Conservation (phyloP, 768 basidiomycete genomes). For the Tubosaeta sp. region DNA sequence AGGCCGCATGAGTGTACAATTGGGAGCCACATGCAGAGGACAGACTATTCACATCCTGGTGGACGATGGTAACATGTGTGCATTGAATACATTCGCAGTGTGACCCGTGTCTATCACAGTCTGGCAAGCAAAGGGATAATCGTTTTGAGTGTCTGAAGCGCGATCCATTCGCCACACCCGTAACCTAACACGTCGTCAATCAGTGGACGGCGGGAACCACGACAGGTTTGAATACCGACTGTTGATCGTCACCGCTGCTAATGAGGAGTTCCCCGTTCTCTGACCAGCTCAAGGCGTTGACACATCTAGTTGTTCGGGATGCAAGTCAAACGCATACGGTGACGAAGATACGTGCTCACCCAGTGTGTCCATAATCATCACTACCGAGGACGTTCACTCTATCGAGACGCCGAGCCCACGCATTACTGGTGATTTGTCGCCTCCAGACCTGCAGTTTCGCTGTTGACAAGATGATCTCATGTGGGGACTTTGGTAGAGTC, state of each 20-base stretch:
- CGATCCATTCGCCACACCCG: slow-evolving; percentile 74
- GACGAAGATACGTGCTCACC: slow-evolving; percentile 38
- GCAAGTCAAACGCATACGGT: not conserved
- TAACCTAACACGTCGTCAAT: slow-evolving; percentile 40
- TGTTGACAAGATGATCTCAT: slow-evolving; percentile 16
- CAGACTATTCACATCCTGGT: slow-evolving; percentile 61
- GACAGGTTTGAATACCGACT: slow-evolving; percentile 35
- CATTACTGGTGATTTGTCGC: slow-evolving; percentile 19
- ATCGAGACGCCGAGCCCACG: slow-evolving; percentile 42
- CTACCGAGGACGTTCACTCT: slow-evolving; percentile 72
- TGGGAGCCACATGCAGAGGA: slow-evolving; percentile 8
- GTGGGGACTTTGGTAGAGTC: not conserved
- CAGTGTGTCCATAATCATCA: slow-evolving; percentile 59
- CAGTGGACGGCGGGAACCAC: not conserved
- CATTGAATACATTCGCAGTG: slow-evolving; percentile 80
- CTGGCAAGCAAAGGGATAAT: slow-evolving; percentile 63
- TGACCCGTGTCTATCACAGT: slow-evolving; percentile 78
- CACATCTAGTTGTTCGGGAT: slow-evolving; percentile 49
- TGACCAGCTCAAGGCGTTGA: slow-evolving; percentile 76
- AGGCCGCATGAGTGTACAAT: slow-evolving; percentile 6
- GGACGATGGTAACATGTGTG: slow-evolving; percentile 73
- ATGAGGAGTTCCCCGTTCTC: slow-evolving; percentile 59
- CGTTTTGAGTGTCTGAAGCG: slow-evolving; percentile 32
- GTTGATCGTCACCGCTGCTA: slow-evolving; percentile 71
- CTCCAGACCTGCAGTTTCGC: slow-evolving; percentile 22